Evolutionary conservation across 345 rosid species (phyloP).

Genomic region (Populus euphratica): DNA sequence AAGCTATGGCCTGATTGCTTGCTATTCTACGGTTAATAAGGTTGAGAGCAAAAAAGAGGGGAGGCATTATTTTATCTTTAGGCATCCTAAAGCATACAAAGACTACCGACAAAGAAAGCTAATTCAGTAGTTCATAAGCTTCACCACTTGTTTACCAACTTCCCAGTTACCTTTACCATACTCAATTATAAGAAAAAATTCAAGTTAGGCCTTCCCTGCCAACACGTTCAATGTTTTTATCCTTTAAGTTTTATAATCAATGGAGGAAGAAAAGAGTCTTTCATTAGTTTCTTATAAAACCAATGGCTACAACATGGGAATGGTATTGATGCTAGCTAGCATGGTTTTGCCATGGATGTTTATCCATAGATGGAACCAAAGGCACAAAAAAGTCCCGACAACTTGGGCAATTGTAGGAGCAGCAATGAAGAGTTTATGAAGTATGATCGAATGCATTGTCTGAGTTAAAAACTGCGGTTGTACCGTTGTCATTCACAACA

Average conservation of each 20-base stretch:
- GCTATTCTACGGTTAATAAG: neutral
- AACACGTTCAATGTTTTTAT: neutral
- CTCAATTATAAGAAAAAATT: slow-evolving; percentile 21
- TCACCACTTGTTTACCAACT: slow-evolving; percentile 22
- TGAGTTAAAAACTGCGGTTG: slow-evolving; percentile 60
- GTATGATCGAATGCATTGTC: slow-evolving; percentile 7
- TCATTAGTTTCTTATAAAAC: slow-evolving; percentile 3
- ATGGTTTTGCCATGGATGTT: slow-evolving; percentile 58
- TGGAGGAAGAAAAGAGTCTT: slow-evolving; percentile 14
- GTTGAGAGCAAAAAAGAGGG: slow-evolving; percentile 9
- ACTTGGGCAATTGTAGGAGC: slow-evolving; percentile 97
- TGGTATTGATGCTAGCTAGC: slow-evolving; percentile 36
- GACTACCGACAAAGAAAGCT: slow-evolving; percentile 36
- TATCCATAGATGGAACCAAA: slow-evolving; percentile 70
- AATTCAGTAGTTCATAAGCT: slow-evolving; percentile 16
- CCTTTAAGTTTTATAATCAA: neutral
- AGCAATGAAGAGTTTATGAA: slow-evolving; percentile 56
- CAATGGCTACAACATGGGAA: slow-evolving; percentile 37
- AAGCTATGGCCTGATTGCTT: neutral
- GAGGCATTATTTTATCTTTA: neutral
- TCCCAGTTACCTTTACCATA: slow-evolving; percentile 2
- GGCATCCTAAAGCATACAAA: slow-evolving; percentile 23
- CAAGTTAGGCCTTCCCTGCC: neutral
- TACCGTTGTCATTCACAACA: slow-evolving; percentile 83
- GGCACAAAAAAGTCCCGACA: slow-evolving; percentile 67